Base-by-base conservation (phyloP, 495 filamentous ascomycete genomes). In the Xylaria palmicola region DNA sequence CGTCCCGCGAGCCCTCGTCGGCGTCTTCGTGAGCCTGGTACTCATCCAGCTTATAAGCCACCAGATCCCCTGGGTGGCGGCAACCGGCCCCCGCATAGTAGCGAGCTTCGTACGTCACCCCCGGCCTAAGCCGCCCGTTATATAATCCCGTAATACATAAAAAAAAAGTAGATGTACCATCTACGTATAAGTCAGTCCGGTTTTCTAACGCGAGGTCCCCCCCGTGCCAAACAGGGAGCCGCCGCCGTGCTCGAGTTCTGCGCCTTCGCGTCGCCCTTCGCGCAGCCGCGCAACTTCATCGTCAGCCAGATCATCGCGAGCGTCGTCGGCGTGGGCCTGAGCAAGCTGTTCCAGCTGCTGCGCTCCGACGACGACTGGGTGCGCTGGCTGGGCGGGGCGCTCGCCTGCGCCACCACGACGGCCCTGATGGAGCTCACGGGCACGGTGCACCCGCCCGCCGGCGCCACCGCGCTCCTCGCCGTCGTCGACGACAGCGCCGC, bases 391-490 rank as follows among this genome's bases (percentile, higher is more conserved):
- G 88, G 83, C 0, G 90, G 83, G 19, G 83, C 90, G 2, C 74
- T 96, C 0, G 74, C 88, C 17, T 91, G 89, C 56, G 90, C 85
- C 1, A 67, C 83, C 24, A 82, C 91, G 0, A 90, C 86, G 1
- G 79, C 84, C 0, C 48, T 86, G 51, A 97, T 96, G 93, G 78
- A 82, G 0, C 62, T 92, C 9, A 94, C 90, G 0, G 86, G 86
- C 6, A 94, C 92, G 0, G 79, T 92, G 1, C 89, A 97, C 68
- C 93, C 93, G 6, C 93, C 93, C 0, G 93, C 91, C 0, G 93
- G 93, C 7, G 93, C 93, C 3, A 95, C 91, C 0, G 91, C 93
- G 0, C 73, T 97, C 1, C 75, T 96, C 19, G 90, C 90, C 0
- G 90, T 88, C 2, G 81, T 87, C 0, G 83, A 88, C 47, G 66